A percentile compares a stretch with the other conserved stretches of the same genome.
These are phyloP conservation scores for Rhododendron vialii DNA, from an alignment of 148 eudicot species.

Conservation along the genomic window DNA sequence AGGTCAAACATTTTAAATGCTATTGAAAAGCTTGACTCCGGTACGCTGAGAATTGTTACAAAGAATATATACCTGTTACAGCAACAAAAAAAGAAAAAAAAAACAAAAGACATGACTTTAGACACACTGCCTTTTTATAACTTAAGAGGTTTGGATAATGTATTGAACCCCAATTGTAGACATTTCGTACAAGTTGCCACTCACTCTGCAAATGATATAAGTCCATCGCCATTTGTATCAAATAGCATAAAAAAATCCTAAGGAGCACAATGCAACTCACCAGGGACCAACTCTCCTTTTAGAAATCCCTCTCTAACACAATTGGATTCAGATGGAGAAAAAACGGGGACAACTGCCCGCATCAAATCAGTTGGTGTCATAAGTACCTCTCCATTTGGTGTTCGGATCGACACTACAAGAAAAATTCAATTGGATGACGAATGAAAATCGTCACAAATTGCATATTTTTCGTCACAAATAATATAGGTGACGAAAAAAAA, in stretches of 20 bases:
- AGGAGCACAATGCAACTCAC: too few relatives aligned
- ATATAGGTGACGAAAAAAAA: too few relatives aligned
- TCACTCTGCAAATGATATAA: constrained; percentile 69
- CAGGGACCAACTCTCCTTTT: constrained; percentile 51
- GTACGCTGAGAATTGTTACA: constrained; percentile 63
- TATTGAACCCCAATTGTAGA: constrained; percentile 24
- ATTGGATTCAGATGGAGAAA: too few relatives aligned
- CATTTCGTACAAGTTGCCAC: constrained; percentile 3
- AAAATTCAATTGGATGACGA: too few relatives aligned
- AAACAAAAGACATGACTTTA: neutral
- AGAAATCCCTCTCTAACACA: constrained; percentile 29
- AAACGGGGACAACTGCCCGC: too few relatives aligned
- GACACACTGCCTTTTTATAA: constrained; percentile 26
- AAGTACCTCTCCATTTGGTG: too few relatives aligned
- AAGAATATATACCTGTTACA: constrained; percentile 59
- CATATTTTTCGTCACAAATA: too few relatives aligned
- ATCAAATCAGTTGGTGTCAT: too few relatives aligned
- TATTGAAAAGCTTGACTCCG: constrained; percentile 63
- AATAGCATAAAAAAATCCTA: too few relatives aligned
- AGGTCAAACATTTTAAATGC: constrained; percentile 71
- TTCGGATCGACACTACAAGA: too few relatives aligned
- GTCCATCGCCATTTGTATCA: too few relatives aligned
- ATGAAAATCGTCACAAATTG: too few relatives aligned
- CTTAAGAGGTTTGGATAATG: constrained; percentile 73
- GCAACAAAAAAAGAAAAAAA: neutral